Evolutionary conservation across 1,284 basidiomycete genomes (phyloP).

Genomic region (Leccinum pallidistipes): DNA sequence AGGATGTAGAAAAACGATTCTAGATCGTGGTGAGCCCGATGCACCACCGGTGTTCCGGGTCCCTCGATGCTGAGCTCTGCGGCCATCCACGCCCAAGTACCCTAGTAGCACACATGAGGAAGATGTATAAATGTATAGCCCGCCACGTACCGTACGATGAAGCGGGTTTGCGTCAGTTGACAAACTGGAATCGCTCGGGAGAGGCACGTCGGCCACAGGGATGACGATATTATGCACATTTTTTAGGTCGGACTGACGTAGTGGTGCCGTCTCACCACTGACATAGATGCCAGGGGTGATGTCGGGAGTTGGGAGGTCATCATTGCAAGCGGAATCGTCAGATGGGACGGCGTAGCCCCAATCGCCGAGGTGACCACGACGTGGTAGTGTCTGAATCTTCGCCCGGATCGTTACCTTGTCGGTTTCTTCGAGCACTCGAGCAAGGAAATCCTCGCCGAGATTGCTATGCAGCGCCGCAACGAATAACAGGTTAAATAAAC

Average conservation of each 20-base stretch:
- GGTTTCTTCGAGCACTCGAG: background rate
- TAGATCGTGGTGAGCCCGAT: background rate
- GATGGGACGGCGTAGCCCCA: background rate
- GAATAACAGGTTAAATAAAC: constrained; percentile 7
- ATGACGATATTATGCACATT: background rate
- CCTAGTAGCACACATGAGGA: background rate
- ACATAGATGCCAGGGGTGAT: background rate
- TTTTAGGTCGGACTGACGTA: background rate
- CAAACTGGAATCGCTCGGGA: background rate
- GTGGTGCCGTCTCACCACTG: background rate
- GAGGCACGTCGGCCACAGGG: background rate
- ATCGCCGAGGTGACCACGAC: background rate
- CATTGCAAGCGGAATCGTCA: background rate
- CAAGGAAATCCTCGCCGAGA: background rate
- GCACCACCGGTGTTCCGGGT: background rate
- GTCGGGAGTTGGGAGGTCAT: background rate
- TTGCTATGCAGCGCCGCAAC: background rate
- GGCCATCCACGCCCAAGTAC: background rate
- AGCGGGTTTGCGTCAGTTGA: background rate
- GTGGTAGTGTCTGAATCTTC: background rate
- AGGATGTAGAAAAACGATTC: background rate
- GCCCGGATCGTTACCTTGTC: background rate
- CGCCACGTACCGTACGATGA: background rate
- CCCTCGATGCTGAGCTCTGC: background rate
- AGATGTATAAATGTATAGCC: background rate